Percentiles rank a stretch among this genome's conserved stretches.
Evolutionary conservation across 192 early-diverging fungal species (phyloP).

Genomic region (Funneliformis mosseae): DNA sequence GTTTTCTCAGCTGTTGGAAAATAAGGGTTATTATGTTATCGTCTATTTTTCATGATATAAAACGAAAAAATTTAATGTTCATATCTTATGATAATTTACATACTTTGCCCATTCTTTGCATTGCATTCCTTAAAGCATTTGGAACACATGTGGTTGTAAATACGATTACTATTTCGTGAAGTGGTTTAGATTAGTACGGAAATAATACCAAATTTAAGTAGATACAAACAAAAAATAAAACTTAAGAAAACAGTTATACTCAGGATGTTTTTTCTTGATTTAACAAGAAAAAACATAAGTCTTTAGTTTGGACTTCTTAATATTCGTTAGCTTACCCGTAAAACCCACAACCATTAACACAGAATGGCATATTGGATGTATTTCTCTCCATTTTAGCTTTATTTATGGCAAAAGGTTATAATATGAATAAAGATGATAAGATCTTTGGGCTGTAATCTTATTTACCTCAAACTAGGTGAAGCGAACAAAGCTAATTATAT

Average conservation of each 20-base stretch:
- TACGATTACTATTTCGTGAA: conserved; percentile 49
- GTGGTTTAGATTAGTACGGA: not conserved
- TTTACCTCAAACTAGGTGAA: not conserved
- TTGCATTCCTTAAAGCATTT: conserved; percentile 72
- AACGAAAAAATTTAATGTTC: not conserved
- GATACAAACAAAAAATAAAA: conserved; percentile 2
- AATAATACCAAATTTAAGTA: conserved; percentile 20
- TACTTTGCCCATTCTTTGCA: conserved; percentile 50
- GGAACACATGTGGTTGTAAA: conserved; percentile 76
- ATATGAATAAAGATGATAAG: not conserved
- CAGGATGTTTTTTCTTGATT: not conserved
- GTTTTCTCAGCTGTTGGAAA: conserved; percentile 31
- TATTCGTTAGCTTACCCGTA: conserved; percentile 54
- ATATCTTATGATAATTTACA: conserved; percentile 28
- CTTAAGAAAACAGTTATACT: not conserved
- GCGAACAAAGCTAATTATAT: not conserved
- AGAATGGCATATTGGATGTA: conserved; percentile 61
- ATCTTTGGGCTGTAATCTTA: not conserved
- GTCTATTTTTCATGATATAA: not conserved
- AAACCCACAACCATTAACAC: conserved; percentile 73
- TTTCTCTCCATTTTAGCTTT: conserved; percentile 67
- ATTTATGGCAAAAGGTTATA: not conserved
- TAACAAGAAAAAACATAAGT: not conserved
- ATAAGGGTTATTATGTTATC: not conserved
- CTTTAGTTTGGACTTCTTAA: not conserved